A percentile compares a stretch with the other conserved stretches of the same genome.
phyloP scores from a whole-genome alignment of 768 basidiomycete genomes.

The Mycena galericulata region DNA sequence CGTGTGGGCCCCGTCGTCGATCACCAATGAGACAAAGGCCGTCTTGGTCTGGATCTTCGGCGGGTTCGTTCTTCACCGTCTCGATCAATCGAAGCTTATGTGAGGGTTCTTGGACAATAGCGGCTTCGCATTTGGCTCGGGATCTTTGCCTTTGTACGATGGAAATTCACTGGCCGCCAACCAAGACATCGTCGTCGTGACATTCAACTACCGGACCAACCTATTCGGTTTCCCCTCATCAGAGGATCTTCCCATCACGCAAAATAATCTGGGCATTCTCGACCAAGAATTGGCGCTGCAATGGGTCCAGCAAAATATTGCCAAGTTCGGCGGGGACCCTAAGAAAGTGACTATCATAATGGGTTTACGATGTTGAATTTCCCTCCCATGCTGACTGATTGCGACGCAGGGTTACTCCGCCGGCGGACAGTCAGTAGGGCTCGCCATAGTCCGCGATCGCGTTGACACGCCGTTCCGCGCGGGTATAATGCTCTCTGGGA shows the following conservation, averaged over 20 bases:
- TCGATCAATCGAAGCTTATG: not conserved
- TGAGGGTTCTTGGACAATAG: not conserved
- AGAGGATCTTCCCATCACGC: constrained; percentile 1
- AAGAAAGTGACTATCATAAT: constrained; percentile 44
- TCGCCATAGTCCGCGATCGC: constrained; percentile 12
- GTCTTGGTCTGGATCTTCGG: constrained; percentile 21
- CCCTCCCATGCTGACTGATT: not conserved
- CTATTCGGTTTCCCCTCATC: constrained; percentile 20
- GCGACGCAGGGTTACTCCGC: constrained; percentile 18
- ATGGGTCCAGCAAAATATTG: constrained; percentile 60
- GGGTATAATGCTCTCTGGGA: constrained; percentile 13
- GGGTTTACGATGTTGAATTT: not conserved
- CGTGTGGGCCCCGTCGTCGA: constrained; percentile 16
- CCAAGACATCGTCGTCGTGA: constrained; percentile 24
- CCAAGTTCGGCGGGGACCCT: constrained; percentile 57
- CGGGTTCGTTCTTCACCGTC: not conserved
- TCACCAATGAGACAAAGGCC: not conserved
- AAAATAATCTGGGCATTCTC: constrained; percentile 21
- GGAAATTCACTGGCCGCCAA: constrained; percentile 10
- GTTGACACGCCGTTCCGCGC: constrained; percentile 16
- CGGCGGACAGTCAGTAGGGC: not conserved
- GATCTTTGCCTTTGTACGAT: constrained; percentile 3
- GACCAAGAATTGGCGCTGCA: constrained; percentile 37
- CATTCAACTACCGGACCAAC: constrained; percentile 21
- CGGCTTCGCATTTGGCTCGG: constrained; percentile 7